A percentile compares a stretch with the other conserved stretches of the same genome.
phyloP scores from a whole-genome alignment of 2,329 filamentous ascomycete genomes.

The Aureobasidium uvarum region DNA sequence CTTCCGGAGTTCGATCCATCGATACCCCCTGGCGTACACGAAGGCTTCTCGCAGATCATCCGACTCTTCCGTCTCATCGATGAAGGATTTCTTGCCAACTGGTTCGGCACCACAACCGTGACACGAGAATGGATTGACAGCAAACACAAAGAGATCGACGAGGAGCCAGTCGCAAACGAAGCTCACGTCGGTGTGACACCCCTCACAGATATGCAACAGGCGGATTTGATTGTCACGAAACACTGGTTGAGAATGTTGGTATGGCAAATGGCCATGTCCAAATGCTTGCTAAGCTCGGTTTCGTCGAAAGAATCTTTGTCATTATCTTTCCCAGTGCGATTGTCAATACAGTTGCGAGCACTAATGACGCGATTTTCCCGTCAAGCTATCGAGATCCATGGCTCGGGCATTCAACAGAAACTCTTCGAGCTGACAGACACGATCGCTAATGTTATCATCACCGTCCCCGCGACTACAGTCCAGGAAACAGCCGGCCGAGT shows the following conservation, averaged over 20 bases:
- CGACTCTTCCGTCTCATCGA: slow-evolving; percentile 49
- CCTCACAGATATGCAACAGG: slow-evolving; percentile 48
- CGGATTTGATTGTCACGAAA: slow-evolving; percentile 51
- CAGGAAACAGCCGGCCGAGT: slow-evolving; percentile 51
- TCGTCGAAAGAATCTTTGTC: slow-evolving; percentile 37
- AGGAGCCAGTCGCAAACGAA: slow-evolving; percentile 33
- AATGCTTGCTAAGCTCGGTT: slow-evolving; percentile 45
- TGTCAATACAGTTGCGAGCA: slow-evolving; percentile 47
- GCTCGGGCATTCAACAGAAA: slow-evolving; percentile 58
- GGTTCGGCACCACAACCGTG: slow-evolving; percentile 40
- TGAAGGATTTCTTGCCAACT: slow-evolving; percentile 46
- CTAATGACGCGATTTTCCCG: slow-evolving; percentile 45
- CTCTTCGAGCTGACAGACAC: slow-evolving; percentile 61
- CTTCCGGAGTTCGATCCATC: slow-evolving; percentile 45
- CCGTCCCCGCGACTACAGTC: slow-evolving; percentile 49
- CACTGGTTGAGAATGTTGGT: slow-evolving; percentile 52
- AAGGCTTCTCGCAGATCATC: slow-evolving; percentile 48
- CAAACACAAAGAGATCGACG: slow-evolving; percentile 48
- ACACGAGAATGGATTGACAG: slow-evolving; percentile 47
- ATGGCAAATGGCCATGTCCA: slow-evolving; percentile 53
- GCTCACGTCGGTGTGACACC: slow-evolving; percentile 22
- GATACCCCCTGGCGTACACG: slow-evolving; percentile 43
- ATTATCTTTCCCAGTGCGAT: slow-evolving; percentile 47
- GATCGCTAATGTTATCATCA: slow-evolving; percentile 57
- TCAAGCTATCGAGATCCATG: slow-evolving; percentile 55